Base-by-base conservation (phyloP, 441 rosid species). In the Adansonia madagascariensis region DNA sequence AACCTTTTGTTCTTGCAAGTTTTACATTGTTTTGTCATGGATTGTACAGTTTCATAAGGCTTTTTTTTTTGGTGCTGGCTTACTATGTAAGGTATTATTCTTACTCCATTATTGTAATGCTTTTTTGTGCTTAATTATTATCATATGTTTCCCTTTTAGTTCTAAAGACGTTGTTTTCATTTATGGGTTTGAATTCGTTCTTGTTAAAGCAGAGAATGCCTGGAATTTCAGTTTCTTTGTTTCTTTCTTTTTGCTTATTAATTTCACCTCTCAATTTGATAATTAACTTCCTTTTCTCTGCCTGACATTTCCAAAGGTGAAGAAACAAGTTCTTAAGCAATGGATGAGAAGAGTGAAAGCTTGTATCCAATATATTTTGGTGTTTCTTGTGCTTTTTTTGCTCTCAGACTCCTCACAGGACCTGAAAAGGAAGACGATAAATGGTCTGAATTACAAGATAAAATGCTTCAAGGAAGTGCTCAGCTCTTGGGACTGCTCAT, bases 401-500 rank as follows among this genome's bases (percentile, higher is more conserved):
- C 89, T 80, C 81, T 89, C 14, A 77, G 80, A 46, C 73, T 89
- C 56, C 39, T 81, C 77, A 80, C 90, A 47, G 82, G 75, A 76
- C 56, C 83, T 8, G 86, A 80, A 8, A 78, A 75, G 59, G 86
- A 84, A 35, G 88, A 87, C 49, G 88, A 83, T 75, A 89, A 75
- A 80, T 88, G 86, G 92, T 81, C 81, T 20, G 90, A 81, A 84
- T 84, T 85, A 65, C 81, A 84, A 31, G 83, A 79, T 69, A 87
- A 74, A 73, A 87, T 93, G 90, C 85, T 92, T 74, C 89, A 80
- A 76, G 93, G 91, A 72, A 86, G 91, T 64, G 80, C 91, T 27
- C 90, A 87, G n/a, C 82, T 95, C 24, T 80, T 95, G 76, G 91
- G 98, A 46, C 84, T 93, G 80, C 90, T 91, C 53, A 80, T 88